Base-by-base conservation (phyloP, 306 rosid genomes). In the Arachis hypogaea region DNA sequence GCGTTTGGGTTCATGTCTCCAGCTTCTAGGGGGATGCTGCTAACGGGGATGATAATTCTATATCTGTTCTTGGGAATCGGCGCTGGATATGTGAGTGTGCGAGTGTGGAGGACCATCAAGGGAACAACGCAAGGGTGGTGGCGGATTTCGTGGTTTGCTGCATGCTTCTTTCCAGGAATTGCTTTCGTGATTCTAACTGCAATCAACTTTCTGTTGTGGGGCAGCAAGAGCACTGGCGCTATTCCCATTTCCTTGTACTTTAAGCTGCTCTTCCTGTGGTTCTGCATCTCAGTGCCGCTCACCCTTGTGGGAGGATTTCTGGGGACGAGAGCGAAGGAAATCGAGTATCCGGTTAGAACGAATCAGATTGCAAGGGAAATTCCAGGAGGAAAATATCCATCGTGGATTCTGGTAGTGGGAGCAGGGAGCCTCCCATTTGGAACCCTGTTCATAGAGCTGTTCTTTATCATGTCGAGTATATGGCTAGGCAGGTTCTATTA, bases 401-500 rank as follows among this genome's bases (percentile, higher is more conserved):
- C 98, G n/a, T 90, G 96, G 98, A 88, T 93, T 82, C 96, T 93
- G 76, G 91, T 93, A 81, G 96, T 93, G 11, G 98, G 98, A 63
- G 97, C 98, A 2, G 98, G 98, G 77, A 93, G 96, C 46, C 93
- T 93, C 73, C 98, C 98, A 64, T 93, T 93, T 73, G 98, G 98
- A 82, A 93, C 98, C 78, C 89, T 93, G 47, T 93, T 93, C 86
- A 93, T 93, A 69, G 98, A 93, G 81, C 98, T 93, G 33, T 93
- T 93, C 88, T 93, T 93, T 77, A 90, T 93, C 85, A 93, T 93
- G 66, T 89, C 98, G n/a, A 93, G 98, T 84, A 91, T 93, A 80
- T 93, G 98, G 98, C 93, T 91, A 28, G 98, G 98, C 72, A 87
- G 98, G 81, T 93, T 93, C 84, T 93, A 93, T 76, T 91, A 93